Evolutionary conservation across 2,329 filamentous ascomycete genomes (phyloP).

Genomic region (Coniochaeta sp.): DNA sequence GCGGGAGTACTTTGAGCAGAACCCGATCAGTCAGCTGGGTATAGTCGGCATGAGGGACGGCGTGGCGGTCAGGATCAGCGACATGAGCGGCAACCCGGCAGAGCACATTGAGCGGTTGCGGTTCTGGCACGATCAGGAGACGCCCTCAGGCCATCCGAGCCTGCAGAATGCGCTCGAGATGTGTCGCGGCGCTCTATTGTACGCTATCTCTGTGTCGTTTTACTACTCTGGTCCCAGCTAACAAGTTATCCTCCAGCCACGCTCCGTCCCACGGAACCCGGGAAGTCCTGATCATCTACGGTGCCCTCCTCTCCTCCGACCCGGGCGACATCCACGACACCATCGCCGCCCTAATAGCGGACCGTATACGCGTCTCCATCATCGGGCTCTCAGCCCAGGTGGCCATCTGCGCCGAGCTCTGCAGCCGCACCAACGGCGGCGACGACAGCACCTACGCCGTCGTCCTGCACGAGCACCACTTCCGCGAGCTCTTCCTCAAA

Average conservation of each 20-base stretch:
- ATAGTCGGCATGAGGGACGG: constrained; percentile 92
- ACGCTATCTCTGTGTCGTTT: constrained; percentile 19
- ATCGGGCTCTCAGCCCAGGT: constrained; percentile 89
- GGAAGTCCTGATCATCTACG: constrained; percentile 87
- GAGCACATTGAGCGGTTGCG: constrained; percentile 77
- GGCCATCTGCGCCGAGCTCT: constrained; percentile 85
- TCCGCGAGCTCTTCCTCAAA: constrained; percentile 79
- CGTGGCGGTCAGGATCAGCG: constrained; percentile 74
- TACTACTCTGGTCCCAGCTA: constrained; percentile 1
- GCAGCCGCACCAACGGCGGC: constrained; percentile 77
- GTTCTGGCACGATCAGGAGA: constrained; percentile 52
- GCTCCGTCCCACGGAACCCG: constrained; percentile 88
- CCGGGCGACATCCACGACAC: constrained; percentile 94
- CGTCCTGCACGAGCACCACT: constrained; percentile 80
- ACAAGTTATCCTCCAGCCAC: constrained; percentile 45
- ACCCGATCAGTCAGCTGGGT: constrained; percentile 91
- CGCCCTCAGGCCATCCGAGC: constrained; percentile 69
- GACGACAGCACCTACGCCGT: constrained; percentile 72
- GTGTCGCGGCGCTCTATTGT: constrained; percentile 86
- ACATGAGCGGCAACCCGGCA: constrained; percentile 84
- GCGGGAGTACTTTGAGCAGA: constrained; percentile 94
- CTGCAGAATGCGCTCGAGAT: constrained; percentile 95
- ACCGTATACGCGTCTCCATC: constrained; percentile 80
- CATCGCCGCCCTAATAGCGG: constrained; percentile 66
- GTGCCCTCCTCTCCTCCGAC: constrained; percentile 82